A percentile compares a stretch with the other conserved stretches of the same genome.
Evolutionary conservation across 2,329 filamentous ascomycete species (phyloP).

Genomic region (Basipetospora sp.): DNA sequence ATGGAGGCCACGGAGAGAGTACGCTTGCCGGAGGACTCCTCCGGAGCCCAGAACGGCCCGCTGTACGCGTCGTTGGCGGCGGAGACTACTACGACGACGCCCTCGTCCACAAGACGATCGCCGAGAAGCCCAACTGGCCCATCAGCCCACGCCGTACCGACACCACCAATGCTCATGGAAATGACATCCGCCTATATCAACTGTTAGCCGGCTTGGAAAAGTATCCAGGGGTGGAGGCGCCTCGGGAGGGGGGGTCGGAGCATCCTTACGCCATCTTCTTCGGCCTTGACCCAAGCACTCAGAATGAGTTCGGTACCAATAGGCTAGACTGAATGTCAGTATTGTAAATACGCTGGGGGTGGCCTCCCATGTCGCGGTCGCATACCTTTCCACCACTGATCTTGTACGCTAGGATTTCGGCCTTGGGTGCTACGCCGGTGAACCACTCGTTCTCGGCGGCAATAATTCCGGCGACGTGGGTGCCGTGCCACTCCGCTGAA

Average conservation of each 20-base stretch:
- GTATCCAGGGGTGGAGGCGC: too few species aligned
- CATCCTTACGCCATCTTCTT: slow-evolving; percentile 19
- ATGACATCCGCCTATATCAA: slow-evolving; percentile 30
- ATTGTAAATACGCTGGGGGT: slow-evolving; percentile 20
- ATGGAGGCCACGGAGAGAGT: slow-evolving; percentile 30
- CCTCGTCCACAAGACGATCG: slow-evolving; percentile 27
- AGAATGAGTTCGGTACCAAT: too few species aligned
- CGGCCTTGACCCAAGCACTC: slow-evolving; percentile 21
- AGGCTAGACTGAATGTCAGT: too few species aligned
- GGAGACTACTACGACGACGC: slow-evolving; percentile 34
- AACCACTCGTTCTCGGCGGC: slow-evolving; percentile 7
- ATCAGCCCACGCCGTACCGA: slow-evolving; percentile 27
- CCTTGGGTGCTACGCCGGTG: slow-evolving; percentile 13
- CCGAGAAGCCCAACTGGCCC: slow-evolving; percentile 24
- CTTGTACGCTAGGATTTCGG: slow-evolving; percentile 10
- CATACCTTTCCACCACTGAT: slow-evolving; percentile 7
- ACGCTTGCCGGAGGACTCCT: slow-evolving; percentile 24
- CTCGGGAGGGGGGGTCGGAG: too few species aligned
- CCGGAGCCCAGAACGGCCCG: slow-evolving; percentile 31
- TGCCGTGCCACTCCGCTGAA: slow-evolving; percentile 18
- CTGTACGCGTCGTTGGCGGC: slow-evolving; percentile 35
- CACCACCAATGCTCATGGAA: slow-evolving; percentile 26
- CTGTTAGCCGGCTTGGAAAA: too few species aligned
- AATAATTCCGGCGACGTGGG: slow-evolving; percentile 20
- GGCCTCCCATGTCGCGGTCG: slow-evolving; percentile 13